phyloP scores from a whole-genome alignment of 2,329 filamentous ascomycete species.

The Penicillium sp. region DNA sequence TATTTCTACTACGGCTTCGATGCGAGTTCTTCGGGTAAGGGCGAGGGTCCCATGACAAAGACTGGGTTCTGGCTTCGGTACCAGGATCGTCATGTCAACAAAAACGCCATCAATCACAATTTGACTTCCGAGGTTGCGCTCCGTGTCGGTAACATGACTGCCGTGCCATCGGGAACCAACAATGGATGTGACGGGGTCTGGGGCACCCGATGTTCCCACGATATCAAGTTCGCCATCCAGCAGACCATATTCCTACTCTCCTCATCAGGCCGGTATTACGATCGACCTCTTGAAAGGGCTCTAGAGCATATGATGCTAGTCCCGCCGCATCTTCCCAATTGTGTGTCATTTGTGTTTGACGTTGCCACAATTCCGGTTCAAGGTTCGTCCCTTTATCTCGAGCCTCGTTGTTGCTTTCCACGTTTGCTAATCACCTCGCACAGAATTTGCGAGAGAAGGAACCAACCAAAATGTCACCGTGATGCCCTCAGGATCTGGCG shows the following conservation, averaged over 20 bases:
- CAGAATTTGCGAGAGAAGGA: constrained; percentile 35
- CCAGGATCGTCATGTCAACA: constrained; percentile 26
- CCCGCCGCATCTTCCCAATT: constrained; percentile 25
- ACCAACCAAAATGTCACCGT: constrained; percentile 26
- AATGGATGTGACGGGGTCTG: constrained; percentile 41
- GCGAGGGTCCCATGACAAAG: constrained; percentile 36
- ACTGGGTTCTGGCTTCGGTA: constrained; percentile 38
- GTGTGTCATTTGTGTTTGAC: constrained; percentile 33
- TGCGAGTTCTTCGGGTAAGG: constrained; percentile 30
- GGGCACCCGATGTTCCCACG: constrained; percentile 32
- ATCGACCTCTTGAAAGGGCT: constrained; percentile 29
- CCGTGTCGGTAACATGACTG: constrained; percentile 38
- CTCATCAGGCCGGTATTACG: constrained; percentile 26
- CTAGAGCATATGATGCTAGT: constrained; percentile 28
- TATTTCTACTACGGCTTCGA: constrained; percentile 39
- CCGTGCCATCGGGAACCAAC: constrained; percentile 32
- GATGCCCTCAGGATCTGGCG: constrained; percentile 28
- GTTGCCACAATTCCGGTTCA: constrained; percentile 33
- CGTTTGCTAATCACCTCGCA: constrained; percentile 1
- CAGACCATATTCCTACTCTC: constrained; percentile 28
- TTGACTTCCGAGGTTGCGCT: constrained; percentile 38
- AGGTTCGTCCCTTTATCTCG: constrained; percentile 23
- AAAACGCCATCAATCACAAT: constrained; percentile 29
- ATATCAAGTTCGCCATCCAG: constrained; percentile 31
- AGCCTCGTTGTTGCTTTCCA: neutral